phyloP scores from a whole-genome alignment of 2,329 filamentous ascomycete genomes.

The Acephala macrosclerotiorum region DNA sequence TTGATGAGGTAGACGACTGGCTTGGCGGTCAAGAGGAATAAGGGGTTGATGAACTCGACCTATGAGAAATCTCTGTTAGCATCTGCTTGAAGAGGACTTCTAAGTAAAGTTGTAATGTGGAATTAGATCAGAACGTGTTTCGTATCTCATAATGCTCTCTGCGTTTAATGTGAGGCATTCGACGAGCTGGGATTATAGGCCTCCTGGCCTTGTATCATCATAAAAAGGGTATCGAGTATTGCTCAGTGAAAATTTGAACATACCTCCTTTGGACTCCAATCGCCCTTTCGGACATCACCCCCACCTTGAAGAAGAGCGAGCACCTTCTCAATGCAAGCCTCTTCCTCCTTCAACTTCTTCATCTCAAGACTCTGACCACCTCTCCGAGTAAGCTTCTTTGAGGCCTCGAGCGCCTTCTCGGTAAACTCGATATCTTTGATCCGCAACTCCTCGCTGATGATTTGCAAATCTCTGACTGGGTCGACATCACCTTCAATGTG shows the following conservation, averaged over 20 bases:
- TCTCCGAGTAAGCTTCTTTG: slow-evolving; percentile 93
- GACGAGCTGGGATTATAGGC: slow-evolving; percentile 99
- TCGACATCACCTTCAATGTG: slow-evolving; percentile 99
- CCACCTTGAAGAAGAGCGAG: slow-evolving; percentile 83
- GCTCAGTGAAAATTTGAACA: slow-evolving; percentile 47
- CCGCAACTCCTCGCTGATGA: slow-evolving; percentile 95
- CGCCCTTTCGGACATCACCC: slow-evolving; percentile 91
- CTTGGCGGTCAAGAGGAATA: slow-evolving; percentile 94
- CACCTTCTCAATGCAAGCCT: slow-evolving; percentile 91
- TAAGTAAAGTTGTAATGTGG: slow-evolving; percentile 31
- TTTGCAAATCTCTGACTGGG: slow-evolving; percentile 90
- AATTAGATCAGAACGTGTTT: slow-evolving; percentile 45
- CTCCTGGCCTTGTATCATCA: slow-evolving; percentile 98
- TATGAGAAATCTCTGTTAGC: slow-evolving; percentile 49
- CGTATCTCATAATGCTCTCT: slow-evolving; percentile 88
- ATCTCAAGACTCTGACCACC: slow-evolving; percentile 96
- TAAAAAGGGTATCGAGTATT: slow-evolving; percentile 51
- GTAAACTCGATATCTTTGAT: slow-evolving; percentile 99
- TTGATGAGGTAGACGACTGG: slow-evolving; percentile 98
- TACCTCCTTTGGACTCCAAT: slow-evolving; percentile 96
- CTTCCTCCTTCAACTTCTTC: slow-evolving; percentile 96
- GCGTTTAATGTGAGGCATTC: slow-evolving; percentile 83
- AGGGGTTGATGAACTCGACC: slow-evolving; percentile 97
- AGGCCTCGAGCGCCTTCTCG: slow-evolving; percentile 90
- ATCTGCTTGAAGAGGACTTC: slow-evolving; percentile 34